Base-by-base conservation (phyloP, 768 basidiomycete species). In the Pleurotus pulmonarius region DNA sequence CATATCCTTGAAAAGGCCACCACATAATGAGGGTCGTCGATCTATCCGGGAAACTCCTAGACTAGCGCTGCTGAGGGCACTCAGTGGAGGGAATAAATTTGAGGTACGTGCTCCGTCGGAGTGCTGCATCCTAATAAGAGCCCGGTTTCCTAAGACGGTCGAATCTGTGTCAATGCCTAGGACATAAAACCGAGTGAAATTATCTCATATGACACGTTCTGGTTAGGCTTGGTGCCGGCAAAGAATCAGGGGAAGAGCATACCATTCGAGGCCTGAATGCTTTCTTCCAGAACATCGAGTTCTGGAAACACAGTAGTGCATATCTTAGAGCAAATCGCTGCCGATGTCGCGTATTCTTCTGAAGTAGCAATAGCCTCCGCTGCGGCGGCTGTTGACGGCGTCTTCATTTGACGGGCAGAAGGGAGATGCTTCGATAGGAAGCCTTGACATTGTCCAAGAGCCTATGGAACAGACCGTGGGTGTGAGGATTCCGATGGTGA, bases 251-350 rank as follows among this genome's bases (percentile, higher is more conserved):
- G 34, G 2, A 48, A 24, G 29, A 40, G 13, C 61, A 38, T 65
- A 85, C 87, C 67, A 41, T 74, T 64, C 53, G 74, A 75, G 59
- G 88, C 81, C 63, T 93, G 90, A 46, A 92, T 87, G 9, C 79
- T 80, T 54, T 83, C 75, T 34, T 67, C 69, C 40, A 92, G 69
- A 3, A 90, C 69, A 46, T 87, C 79, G 34, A 92, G 69, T n/a
- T 79, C 84, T 1, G 78, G 69, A 58, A 88, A 87, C 40, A 88
- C 61, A 11, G 74, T 75, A 4, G 77, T 75, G 56, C 87, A 88
- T 22, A 87, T 70, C 22, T 74, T 77, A 8, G 90, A 91, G 63
- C 87, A 89, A 56, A 93, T 89, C 8, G 90, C 90, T 3, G 88
- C 90, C 60, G 79, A 80, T 58, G 76, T 74, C 5, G 69, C 65